Percentiles rank a stretch among this genome's conserved stretches.
These are phyloP conservation scores for Ustilago curta DNA, from an alignment of 1,284 basidiomycete species.

Conservation along the genomic window DNA sequence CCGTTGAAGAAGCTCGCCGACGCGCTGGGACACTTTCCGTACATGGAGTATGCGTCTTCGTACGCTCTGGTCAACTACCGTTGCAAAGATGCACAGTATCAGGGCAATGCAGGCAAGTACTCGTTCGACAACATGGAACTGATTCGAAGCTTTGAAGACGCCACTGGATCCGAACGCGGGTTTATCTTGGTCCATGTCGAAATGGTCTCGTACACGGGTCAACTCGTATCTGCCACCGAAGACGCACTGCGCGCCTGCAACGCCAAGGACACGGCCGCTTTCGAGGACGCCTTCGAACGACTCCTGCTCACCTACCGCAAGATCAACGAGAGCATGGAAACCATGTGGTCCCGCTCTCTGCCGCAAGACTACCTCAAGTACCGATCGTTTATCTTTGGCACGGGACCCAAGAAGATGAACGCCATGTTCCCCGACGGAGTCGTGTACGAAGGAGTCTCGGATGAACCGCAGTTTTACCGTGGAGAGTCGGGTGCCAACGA, in stretches of 20 bases:
- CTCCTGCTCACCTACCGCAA: constrained; percentile 52
- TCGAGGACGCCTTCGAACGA: constrained; percentile 52
- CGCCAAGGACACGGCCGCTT: constrained; percentile 38
- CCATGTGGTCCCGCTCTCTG: constrained; percentile 61
- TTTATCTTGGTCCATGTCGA: constrained; percentile 64
- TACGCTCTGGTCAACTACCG: constrained; percentile 65
- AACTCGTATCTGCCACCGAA: constrained; percentile 56
- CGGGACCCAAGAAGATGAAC: constrained; percentile 62
- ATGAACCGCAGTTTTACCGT: constrained; percentile 52
- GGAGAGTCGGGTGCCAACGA: constrained; percentile 65
- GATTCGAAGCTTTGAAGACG: constrained; percentile 63
- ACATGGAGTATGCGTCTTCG: constrained; percentile 62
- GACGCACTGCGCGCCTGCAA: constrained; percentile 53
- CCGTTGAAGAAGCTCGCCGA: constrained; percentile 63
- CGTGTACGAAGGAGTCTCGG: constrained; percentile 58
- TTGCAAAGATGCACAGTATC: constrained; percentile 33
- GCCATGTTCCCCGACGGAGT: constrained; percentile 67
- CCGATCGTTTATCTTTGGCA: constrained; percentile 67
- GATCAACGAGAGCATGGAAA: constrained; percentile 66
- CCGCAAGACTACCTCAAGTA: constrained; percentile 64
- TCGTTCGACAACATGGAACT: constrained; percentile 65
- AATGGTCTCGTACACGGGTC: constrained; percentile 64
- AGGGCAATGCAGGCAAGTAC: constrained; percentile 50
- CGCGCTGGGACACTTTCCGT: constrained; percentile 60
- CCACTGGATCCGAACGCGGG: constrained; percentile 56